A percentile compares a stretch with the other conserved stretches of the same genome.
Evolutionary conservation across 768 basidiomycete genomes (phyloP).

Genomic region (Xerocomellus dryophilus): DNA sequence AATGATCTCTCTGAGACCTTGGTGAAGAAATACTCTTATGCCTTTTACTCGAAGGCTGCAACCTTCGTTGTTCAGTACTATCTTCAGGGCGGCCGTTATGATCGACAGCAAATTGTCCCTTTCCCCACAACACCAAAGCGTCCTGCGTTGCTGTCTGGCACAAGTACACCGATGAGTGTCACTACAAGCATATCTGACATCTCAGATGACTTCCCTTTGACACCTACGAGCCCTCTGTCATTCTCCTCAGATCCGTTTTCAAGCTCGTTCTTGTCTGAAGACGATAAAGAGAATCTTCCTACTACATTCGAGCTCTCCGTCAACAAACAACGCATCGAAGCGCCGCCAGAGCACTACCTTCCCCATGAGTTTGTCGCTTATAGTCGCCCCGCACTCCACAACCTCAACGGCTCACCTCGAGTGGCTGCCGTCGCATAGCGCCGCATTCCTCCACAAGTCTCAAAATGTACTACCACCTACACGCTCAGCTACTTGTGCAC

Average conservation of each 20-base stretch:
- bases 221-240: constrained; percentile 67
- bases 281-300: constrained; percentile 80
- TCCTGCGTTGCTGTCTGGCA: constrained; percentile 40
- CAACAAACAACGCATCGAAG: constrained; percentile 67
- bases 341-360: constrained; percentile 69
- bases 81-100: constrained; percentile 79
- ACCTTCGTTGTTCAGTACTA: constrained; percentile 93
- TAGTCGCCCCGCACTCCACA: constrained; percentile 75
- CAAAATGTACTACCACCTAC: constrained; percentile 80
- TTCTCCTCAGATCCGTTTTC: constrained; percentile 45
- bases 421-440: constrained; percentile 56
- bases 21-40: constrained; percentile 96
- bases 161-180: constrained; percentile 73
- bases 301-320: constrained; percentile 69
- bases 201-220: constrained; percentile 82
- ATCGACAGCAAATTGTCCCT: constrained; percentile 42
- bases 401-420: constrained; percentile 63
- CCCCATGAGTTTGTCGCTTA: constrained; percentile 80
- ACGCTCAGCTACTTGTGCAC: constrained; percentile 60
- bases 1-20: constrained; percentile 94
- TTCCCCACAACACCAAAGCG: constrained; percentile 64
- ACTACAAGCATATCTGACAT: constrained; percentile 70
- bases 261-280: constrained; percentile 58
- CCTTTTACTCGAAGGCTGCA: constrained; percentile 94
- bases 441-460: constrained; percentile 42